These are phyloP conservation scores for Nevesoporus exiguus DNA, from an alignment of 768 basidiomycete species.

Conservation along the genomic window DNA sequence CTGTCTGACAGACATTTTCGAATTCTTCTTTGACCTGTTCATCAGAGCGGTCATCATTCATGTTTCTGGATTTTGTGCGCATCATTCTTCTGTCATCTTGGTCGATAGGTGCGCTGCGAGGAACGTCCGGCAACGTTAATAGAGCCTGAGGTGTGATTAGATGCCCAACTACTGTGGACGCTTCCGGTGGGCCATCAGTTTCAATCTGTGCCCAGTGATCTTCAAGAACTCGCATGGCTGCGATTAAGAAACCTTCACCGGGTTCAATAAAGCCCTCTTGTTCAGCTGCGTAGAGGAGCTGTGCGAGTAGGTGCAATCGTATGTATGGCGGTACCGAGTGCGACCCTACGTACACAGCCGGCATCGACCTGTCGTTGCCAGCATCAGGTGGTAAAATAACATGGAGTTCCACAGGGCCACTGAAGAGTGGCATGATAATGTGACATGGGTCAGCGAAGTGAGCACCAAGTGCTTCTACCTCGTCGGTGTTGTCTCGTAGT, in stretches of 20 bases:
- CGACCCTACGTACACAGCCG: conserved; percentile 76
- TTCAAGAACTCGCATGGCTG: conserved; percentile 66
- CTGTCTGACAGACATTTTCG: conserved; percentile 39
- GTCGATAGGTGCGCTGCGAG: neutral
- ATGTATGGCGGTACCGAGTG: conserved; percentile 70
- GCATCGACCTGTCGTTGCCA: conserved; percentile 44
- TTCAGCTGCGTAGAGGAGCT: conserved; percentile 55
- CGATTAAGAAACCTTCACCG: conserved; percentile 72
- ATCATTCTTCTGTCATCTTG: neutral
- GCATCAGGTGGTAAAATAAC: conserved; percentile 48
- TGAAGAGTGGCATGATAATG: conserved; percentile 60
- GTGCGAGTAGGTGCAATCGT: conserved; percentile 74
- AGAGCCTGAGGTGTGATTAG: conserved; percentile 13
- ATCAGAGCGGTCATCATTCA: conserved; percentile 43
- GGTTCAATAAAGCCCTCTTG: conserved; percentile 53
- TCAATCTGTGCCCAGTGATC: conserved; percentile 65
- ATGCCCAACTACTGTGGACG: conserved; percentile 57
- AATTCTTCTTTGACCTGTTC: conserved; percentile 52
- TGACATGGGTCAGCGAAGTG: conserved; percentile 44
- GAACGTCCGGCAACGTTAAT: conserved; percentile 16
- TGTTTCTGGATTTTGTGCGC: conserved; percentile 1
- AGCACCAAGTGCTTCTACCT: conserved; percentile 57
- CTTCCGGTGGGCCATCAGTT: conserved; percentile 70
- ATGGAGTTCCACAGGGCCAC: conserved; percentile 62
- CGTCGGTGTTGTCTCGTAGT: conserved; percentile 30